Evolutionary conservation across 129 eudicot species (phyloP).

Genomic region (Chrysanthemum seticuspe): DNA sequence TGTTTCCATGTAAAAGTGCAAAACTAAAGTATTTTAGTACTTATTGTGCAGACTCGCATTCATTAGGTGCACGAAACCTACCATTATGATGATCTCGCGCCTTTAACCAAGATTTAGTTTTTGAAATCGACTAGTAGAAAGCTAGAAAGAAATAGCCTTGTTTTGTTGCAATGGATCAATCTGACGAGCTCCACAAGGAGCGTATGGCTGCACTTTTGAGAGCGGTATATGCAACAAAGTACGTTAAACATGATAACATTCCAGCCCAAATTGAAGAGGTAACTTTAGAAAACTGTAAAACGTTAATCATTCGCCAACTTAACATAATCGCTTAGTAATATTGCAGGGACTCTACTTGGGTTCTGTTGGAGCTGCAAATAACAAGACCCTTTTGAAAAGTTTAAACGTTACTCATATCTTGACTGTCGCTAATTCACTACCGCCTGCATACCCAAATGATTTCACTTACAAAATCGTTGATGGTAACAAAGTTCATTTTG

Average conservation of each 20-base stretch:
- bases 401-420: conserved; percentile 74
- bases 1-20: too few relatives aligned
- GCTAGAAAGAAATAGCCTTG: neutral
- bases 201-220: conserved; percentile 47
- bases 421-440: conserved; percentile 54
- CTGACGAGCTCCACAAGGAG: conserved; percentile 38
- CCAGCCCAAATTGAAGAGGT: conserved; percentile 94
- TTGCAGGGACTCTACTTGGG: conserved; percentile 95
- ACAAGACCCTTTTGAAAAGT: conserved; percentile 59
- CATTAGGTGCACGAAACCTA: neutral
- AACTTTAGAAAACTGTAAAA: neutral
- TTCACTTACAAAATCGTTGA: conserved; percentile 59
- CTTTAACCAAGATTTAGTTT: conserved; percentile 3
- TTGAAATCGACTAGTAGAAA: conserved; percentile 4
- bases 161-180: conserved; percentile 42
- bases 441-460: conserved; percentile 59
- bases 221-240: conserved; percentile 48
- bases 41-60: conserved; percentile 16
- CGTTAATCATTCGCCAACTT: neutral
- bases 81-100: conserved; percentile 5
- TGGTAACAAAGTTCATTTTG: too few relatives aligned
- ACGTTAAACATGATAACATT: conserved; percentile 43
- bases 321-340: too few relatives aligned
- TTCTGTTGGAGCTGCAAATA: conserved; percentile 82
- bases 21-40: neutral